A percentile compares a stretch with the other conserved stretches of the same genome.
Evolutionary conservation across 2,329 filamentous ascomycete species (phyloP).

Genomic region (Diaporthe citriasiana): DNA sequence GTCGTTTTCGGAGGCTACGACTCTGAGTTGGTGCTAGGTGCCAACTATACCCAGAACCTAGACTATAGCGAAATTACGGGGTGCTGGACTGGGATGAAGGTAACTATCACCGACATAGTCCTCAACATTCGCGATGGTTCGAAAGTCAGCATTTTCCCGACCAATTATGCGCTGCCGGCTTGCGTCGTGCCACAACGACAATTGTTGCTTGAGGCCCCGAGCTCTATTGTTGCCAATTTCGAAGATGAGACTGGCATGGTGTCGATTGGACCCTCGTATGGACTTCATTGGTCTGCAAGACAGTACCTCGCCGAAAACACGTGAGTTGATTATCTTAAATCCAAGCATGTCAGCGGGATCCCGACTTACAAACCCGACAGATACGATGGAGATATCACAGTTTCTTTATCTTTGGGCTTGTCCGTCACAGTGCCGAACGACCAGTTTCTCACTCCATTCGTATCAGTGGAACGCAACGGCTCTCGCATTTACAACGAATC

Average conservation of each 20-base stretch:
- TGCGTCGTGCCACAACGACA: conserved; percentile 52
- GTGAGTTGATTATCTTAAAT: not conserved
- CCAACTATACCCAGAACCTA: conserved; percentile 48
- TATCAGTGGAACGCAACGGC: not conserved
- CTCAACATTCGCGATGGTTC: conserved; percentile 49
- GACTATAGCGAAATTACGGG: conserved; percentile 46
- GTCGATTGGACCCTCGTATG: not conserved
- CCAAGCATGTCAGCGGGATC: not conserved
- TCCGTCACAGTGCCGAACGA: not conserved
- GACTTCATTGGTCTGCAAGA: not conserved
- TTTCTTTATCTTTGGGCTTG: not conserved
- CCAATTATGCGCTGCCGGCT: conserved; percentile 44
- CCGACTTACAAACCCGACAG: not conserved
- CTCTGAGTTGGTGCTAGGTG: conserved; percentile 49
- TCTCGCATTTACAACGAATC: not conserved
- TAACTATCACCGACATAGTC: conserved; percentile 45
- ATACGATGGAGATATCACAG: conserved; percentile 9
- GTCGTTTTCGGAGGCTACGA: conserved; percentile 54
- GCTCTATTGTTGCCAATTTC: conserved; percentile 44
- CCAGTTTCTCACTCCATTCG: not conserved
- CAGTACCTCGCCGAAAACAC: not conserved
- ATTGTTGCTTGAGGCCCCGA: conserved; percentile 49
- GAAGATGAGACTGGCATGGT: not conserved
- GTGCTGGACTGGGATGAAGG: conserved; percentile 50
- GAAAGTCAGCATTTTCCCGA: conserved; percentile 48